These are phyloP conservation scores for Phytophthora boehmeriae DNA, from an alignment of 352 stramenopile species.

Conservation along the genomic window DNA sequence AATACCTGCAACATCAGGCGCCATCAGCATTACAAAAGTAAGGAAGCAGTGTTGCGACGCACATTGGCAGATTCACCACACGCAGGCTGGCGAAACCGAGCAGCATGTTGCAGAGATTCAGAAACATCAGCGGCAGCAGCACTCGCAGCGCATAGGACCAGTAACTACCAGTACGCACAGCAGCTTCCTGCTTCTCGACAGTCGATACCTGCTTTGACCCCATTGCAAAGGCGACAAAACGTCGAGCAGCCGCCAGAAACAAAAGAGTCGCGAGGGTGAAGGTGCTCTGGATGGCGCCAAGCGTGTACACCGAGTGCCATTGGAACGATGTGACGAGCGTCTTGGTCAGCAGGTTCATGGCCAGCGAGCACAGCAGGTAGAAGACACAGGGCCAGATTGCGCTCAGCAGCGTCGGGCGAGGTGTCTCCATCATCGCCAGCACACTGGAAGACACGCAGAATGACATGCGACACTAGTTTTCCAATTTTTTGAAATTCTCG, in stretches of 20 bases:
- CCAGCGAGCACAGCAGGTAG: constrained; percentile 71
- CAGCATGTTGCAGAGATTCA: constrained; percentile 71
- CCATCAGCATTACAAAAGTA: not conserved
- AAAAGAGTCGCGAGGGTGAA: constrained; percentile 57
- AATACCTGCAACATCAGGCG: constrained; percentile 36
- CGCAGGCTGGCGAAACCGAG: constrained; percentile 70
- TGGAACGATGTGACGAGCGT: constrained; percentile 62
- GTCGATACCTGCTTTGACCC: constrained; percentile 6
- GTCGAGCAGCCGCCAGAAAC: constrained; percentile 25
- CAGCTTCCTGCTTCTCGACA: not conserved
- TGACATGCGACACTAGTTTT: too few species aligned
- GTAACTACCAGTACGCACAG: constrained; percentile 1
- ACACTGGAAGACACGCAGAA: not conserved
- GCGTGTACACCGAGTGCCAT: constrained; percentile 66
- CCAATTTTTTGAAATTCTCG: too few species aligned
- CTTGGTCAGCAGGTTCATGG: constrained; percentile 85
- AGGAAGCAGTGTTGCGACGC: constrained; percentile 9
- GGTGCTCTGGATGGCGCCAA: constrained; percentile 65
- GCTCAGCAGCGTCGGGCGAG: constrained; percentile 13
- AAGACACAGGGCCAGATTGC: constrained; percentile 68
- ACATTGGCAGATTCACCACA: constrained; percentile 82
- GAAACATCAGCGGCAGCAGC: constrained; percentile 49
- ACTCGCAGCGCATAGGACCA: constrained; percentile 37
- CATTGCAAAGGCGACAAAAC: not conserved
- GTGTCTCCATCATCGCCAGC: constrained; percentile 7